Base-by-base conservation (phyloP, 495 filamentous ascomycete species). In the Daldinia caldariorum region DNA sequence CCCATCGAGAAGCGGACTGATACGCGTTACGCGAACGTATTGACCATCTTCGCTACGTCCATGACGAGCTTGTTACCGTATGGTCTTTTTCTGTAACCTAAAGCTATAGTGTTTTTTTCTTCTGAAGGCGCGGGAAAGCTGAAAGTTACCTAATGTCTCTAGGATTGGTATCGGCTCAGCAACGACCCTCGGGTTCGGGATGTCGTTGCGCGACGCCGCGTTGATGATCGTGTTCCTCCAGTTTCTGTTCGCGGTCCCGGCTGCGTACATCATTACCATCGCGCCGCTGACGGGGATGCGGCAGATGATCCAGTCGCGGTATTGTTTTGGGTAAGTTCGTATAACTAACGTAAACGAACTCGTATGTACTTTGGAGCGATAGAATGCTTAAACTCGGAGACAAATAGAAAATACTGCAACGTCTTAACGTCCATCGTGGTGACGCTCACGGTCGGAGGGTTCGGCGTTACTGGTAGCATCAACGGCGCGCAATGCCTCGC, bases 141-240 rank as follows among this genome's bases (percentile, higher is more conserved):
- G 35, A 59, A 45, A 45, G 14, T 16, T 18, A 3, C n/a, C n/a
- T n/a, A n/a, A n/a, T 16, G 39, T 37, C 13, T 39, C 31, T 31
- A 66, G 61, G 31, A 58, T 61, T 34, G 71, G 63, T 16, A 68
- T 74, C 2, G 69, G 73, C 22, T 67, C 69, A 6, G 85, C 83
- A 8, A 85, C 83, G 3, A 79, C 84, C 0, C 69, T 79, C 14
- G 69, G 69, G 0, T 86, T 83, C 63, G 82, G 81, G 22, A 72
- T 89, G 76, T 78, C 78, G 38, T 76, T 88, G n/a, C 75, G 85
- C 41, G 85, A 89, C 66, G 77, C 83, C 1, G 82, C 83, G 7
- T 73, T 89, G 29, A 81, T 86, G 59, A 89, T 88, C 58, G 58
- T 89, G 14, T 88, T 88, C 76, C 87, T 87, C 58, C 80, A 80